These are phyloP conservation scores for Chaetoceros tenuissimus DNA, from an alignment of 108 stramenopile genomes.

Conservation along the genomic window DNA sequence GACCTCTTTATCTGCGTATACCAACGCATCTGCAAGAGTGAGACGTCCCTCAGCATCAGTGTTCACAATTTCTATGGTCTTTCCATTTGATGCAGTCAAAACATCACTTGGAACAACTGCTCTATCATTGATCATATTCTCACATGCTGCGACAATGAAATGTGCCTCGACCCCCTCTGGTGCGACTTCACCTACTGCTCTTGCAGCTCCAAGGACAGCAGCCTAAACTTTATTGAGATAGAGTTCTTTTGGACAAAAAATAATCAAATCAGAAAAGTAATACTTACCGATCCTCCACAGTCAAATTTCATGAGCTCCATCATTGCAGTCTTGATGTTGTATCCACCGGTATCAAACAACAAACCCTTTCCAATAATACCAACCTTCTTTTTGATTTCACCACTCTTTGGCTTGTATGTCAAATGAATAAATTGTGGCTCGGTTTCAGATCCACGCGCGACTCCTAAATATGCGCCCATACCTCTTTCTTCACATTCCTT, in stretches of 20 bases:
- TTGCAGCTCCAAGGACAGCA: slow-evolving; percentile 80
- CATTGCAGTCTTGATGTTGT: slow-evolving; percentile 97
- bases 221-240: slow-evolving; percentile 46
- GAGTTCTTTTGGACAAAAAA: slow-evolving; percentile 31
- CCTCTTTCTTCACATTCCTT: slow-evolving; percentile 80
- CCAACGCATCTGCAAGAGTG: slow-evolving; percentile 95
- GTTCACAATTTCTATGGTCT: slow-evolving; percentile 94
- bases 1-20: slow-evolving; percentile 91
- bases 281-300: slow-evolving; percentile 87
- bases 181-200: slow-evolving; percentile 47
- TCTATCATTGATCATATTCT: slow-evolving; percentile 93
- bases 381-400: slow-evolving; percentile 67
- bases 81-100: slow-evolving; percentile 94
- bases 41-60: slow-evolving; percentile 97
- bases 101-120: slow-evolving; percentile 91
- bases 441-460: slow-evolving; percentile 85
- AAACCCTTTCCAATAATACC: slow-evolving; percentile 93
- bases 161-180: slow-evolving; percentile 86
- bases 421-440: slow-evolving; percentile 96
- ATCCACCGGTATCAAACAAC: slow-evolving; percentile 98
- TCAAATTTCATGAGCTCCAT: slow-evolving; percentile 99
- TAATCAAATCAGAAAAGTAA: slow-evolving; percentile 4
- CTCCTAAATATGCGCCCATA: slow-evolving; percentile 93
- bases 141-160: slow-evolving; percentile 89
- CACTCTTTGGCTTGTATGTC: slow-evolving; percentile 60